Percentiles rank a stretch among this genome's conserved stretches.
phyloP scores from a whole-genome alignment of 495 filamentous ascomycete species.

The Trichoderma erinaceum region DNA sequence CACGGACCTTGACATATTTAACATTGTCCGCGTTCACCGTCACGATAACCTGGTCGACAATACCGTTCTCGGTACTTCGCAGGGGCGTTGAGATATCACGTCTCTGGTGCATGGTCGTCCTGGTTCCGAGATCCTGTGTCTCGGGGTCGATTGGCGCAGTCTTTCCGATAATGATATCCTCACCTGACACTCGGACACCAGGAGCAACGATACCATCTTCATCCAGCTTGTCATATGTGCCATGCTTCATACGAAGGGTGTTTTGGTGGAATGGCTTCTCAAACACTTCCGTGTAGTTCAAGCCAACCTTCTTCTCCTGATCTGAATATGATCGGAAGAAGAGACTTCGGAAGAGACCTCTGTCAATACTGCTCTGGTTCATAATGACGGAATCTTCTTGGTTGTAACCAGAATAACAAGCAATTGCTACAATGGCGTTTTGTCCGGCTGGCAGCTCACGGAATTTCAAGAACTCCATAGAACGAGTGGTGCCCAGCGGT shows the following conservation, averaged over 20 bases:
- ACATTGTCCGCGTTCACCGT: constrained; percentile 88
- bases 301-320: constrained; percentile 87
- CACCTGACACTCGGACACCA: constrained; percentile 87
- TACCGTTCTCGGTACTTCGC: constrained; percentile 90
- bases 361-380: constrained; percentile 98
- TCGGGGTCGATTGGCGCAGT: constrained; percentile 90
- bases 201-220: constrained; percentile 91
- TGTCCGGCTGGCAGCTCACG: constrained; percentile 93
- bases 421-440: constrained; percentile 97
- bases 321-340: constrained; percentile 98
- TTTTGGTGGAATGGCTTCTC: constrained; percentile 88
- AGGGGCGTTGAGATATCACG: constrained; percentile 92
- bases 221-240: constrained; percentile 97
- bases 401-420: constrained; percentile 98
- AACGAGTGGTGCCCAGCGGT: constrained; percentile 88
- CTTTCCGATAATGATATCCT: constrained; percentile 99
- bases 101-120: constrained; percentile 83
- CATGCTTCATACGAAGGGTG: constrained; percentile 84
- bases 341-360: constrained; percentile 91
- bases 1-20: constrained; percentile 92
- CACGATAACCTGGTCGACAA: constrained; percentile 86
- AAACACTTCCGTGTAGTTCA: constrained; percentile 82
- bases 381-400: constrained; percentile 99
- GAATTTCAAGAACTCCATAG: constrained; percentile 98
- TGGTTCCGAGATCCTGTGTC: constrained; percentile 86